Percentiles rank a stretch among this genome's conserved stretches.
These are phyloP conservation scores for Zygoascus hellenicus DNA, from an alignment of 1,139 yeast genomes.

Conservation along the genomic window DNA sequence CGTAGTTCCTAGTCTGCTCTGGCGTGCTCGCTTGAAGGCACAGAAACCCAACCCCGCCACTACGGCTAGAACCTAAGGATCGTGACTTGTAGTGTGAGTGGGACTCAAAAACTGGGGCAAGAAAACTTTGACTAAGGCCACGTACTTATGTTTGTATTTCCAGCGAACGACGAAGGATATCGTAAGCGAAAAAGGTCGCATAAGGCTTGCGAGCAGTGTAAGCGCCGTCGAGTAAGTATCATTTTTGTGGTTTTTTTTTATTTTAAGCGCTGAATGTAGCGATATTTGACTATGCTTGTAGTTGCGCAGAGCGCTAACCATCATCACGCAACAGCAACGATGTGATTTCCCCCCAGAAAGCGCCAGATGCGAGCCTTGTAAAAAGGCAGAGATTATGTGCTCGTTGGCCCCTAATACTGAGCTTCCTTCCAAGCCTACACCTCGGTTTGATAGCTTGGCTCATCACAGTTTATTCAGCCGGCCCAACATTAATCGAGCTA, in stretches of 20 bases:
- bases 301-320: not conserved
- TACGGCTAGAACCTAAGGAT: no score
- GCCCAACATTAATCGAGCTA: constrained; percentile 6
- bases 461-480: constrained; percentile 14
- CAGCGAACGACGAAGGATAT: constrained; percentile 52
- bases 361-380: constrained; percentile 31
- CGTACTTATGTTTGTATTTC: constrained; percentile 46
- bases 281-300: not conserved
- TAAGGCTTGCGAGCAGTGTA: constrained; percentile 18
- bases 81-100: not conserved
- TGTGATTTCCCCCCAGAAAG: constrained; percentile 30
- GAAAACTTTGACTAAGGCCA: constrained; percentile 1
- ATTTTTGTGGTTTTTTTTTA: not conserved
- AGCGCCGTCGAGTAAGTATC: constrained; percentile 17
- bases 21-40: no score
- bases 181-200: constrained; percentile 36
- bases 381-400: constrained; percentile 30
- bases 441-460: constrained; percentile 23
- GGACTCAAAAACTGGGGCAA: not conserved
- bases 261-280: not conserved
- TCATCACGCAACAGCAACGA: constrained; percentile 20
- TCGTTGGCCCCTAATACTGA: constrained; percentile 30
- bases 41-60: no score
- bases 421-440: constrained; percentile 26
- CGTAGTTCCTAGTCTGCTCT: no score